These are phyloP conservation scores for Rutstroemia sp. DNA, from an alignment of 2,329 filamentous ascomycete species.

Conservation along the genomic window DNA sequence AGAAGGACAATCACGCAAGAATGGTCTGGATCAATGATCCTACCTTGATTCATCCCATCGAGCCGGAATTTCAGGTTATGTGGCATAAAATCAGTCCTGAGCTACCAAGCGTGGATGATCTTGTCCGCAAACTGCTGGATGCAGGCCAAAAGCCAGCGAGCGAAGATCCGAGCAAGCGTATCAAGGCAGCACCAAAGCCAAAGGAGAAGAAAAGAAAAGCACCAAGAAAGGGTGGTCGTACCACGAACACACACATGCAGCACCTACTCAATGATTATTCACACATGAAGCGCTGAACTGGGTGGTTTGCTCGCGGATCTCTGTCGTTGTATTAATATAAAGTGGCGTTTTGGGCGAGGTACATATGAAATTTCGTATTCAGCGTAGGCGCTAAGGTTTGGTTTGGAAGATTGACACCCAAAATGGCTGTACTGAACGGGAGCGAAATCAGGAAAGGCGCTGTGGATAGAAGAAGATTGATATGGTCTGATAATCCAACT, in stretches of 20 bases:
- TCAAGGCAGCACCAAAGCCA: slow-evolving; percentile 28
- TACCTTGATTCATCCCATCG: slow-evolving; percentile 65
- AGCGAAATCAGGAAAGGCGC: too few species aligned
- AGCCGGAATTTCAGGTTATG: slow-evolving; percentile 73
- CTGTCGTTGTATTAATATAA: too few species aligned
- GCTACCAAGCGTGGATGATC: slow-evolving; percentile 48
- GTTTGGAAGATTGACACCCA: too few species aligned
- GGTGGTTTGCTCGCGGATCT: too few species aligned
- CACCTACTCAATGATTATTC: slow-evolving; percentile 28
- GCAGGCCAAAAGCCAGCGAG: slow-evolving; percentile 32
- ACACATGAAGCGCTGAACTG: slow-evolving; percentile 21
- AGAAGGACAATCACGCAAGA: slow-evolving; percentile 82
- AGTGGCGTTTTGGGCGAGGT: too few species aligned
- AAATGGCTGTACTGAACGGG: too few species aligned
- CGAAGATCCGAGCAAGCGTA: slow-evolving; percentile 31
- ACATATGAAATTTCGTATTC: too few species aligned
- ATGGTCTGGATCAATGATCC: slow-evolving; percentile 88
- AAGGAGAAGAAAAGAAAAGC: slow-evolving; percentile 33
- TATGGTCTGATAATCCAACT: too few species aligned
- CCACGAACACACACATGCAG: slow-evolving; percentile 31
- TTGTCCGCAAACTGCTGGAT: slow-evolving; percentile 34
- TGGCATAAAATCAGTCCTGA: slow-evolving; percentile 64
- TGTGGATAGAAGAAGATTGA: too few species aligned
- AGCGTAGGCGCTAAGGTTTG: too few species aligned
- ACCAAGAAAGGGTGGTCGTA: slow-evolving; percentile 28